Evolutionary conservation across 1,284 basidiomycete genomes (phyloP), one percentile per base, ranked within the genome.

Genomic region (Afroboletus lepidellus): DNA sequence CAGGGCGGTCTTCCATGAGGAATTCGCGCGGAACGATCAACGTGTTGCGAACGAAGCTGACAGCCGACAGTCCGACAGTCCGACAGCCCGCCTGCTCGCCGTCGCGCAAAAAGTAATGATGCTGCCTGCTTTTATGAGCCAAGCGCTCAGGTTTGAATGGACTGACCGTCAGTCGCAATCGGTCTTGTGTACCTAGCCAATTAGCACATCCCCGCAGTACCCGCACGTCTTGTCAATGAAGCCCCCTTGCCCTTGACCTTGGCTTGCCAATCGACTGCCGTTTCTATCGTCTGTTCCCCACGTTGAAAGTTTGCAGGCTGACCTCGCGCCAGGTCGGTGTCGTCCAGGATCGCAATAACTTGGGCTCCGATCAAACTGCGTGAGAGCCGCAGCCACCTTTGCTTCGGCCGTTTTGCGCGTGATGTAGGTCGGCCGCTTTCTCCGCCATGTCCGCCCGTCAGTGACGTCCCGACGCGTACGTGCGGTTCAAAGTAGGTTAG

Each of bases 1-100:
- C 53, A 56, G 43, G 48, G 38, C 37, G 21, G 2, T 24, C n/a
- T n/a, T 12, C 37, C 64, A 67, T 36, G 64, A 54, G 53, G 64
- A 60, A 46, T 51, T 58, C 52, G 56, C 59, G 54, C 50, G 53
- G 53, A 59, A 57, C 15, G 46, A 30, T 30, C 30, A 24, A 50
- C 15, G 29, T 30, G 29, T 47, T 37, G 33, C 36, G 33, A 60
- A 48, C 39, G 46, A 47, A 41, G 44, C 45, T 51, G 34, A 50
- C 49, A 53, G 21, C 34, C n/a, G 34, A 33, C 32, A 33, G 34
- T 8, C 18, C 8, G 34, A 6, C 9, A 21, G 48, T 13, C 50
- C 33, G 53, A 46, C 60, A 25, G 32, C 20, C 51, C 39, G 42
- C 51, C 41, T 39, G 48, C 23, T 37, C 36, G 25, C 37, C 30